Evolutionary conservation across 2,329 filamentous ascomycete genomes (phyloP).

Genomic region (Diaporthe sp.): DNA sequence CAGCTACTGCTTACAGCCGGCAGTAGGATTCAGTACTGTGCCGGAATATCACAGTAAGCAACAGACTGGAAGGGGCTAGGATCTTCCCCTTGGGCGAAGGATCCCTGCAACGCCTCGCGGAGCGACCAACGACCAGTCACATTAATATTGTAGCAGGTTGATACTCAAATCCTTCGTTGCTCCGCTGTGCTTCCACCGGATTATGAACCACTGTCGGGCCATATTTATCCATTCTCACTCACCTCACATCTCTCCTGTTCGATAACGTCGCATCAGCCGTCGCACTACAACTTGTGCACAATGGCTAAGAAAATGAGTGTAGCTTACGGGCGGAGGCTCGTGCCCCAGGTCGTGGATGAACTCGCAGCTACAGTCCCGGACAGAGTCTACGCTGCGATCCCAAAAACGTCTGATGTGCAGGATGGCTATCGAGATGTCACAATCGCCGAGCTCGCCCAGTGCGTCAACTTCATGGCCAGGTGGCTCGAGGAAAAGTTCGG

Average conservation of each 20-base stretch:
- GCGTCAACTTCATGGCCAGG: constrained; percentile 48
- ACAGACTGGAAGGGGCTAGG: neutral
- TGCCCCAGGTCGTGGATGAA: constrained; percentile 4
- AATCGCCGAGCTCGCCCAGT: constrained; percentile 43
- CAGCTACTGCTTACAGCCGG: neutral
- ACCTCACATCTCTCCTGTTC: neutral
- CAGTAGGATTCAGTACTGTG: neutral
- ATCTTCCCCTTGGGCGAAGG: neutral
- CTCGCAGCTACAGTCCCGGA: constrained; percentile 39
- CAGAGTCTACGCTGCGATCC: constrained; percentile 45
- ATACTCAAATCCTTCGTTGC: neutral
- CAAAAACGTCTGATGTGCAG: constrained; percentile 39
- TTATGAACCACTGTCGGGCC: too few relatives aligned
- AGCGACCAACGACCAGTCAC: neutral
- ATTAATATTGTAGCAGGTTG: neutral
- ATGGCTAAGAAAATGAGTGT: neutral
- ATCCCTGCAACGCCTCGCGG: neutral
- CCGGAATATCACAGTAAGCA: neutral
- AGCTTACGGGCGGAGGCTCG: neutral
- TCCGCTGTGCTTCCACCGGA: too few relatives aligned
- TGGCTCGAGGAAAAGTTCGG: constrained; percentile 47
- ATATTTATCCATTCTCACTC: neutral
- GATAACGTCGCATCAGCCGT: neutral
- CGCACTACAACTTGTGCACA: neutral
- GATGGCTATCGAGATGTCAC: constrained; percentile 46